Evolutionary conservation across 257 asterid genomes (phyloP).

Genomic region (Nyctanthes arbortristis): DNA sequence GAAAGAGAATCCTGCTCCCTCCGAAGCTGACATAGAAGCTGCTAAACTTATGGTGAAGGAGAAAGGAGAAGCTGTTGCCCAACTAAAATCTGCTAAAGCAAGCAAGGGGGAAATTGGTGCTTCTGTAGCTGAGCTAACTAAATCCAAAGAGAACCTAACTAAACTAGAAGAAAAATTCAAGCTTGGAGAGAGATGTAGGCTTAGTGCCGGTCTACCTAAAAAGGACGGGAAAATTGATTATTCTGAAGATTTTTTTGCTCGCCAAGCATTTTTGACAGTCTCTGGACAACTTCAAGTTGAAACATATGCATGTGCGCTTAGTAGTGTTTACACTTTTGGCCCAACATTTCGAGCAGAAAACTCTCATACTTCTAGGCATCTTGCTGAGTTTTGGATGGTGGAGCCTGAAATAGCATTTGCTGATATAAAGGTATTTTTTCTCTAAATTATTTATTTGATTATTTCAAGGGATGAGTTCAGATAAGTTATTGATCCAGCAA

Average conservation of each 20-base stretch:
- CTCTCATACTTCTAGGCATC: constrained; percentile 90
- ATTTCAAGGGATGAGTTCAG: neutral
- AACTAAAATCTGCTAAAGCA: constrained; percentile 73
- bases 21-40: constrained; percentile 56
- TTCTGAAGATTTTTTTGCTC: constrained; percentile 74
- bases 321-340: constrained; percentile 92
- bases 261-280: constrained; percentile 93
- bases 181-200: constrained; percentile 58
- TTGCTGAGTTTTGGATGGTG: constrained; percentile 99
- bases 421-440: constrained; percentile 61
- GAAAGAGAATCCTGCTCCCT: constrained; percentile 68
- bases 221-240: constrained; percentile 89
- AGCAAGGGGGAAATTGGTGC: constrained; percentile 52
- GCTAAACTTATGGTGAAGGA: constrained; percentile 65
- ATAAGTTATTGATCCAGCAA: neutral
- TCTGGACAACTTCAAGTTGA: constrained; percentile 98
- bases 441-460: constrained; percentile 17
- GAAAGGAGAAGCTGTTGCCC: constrained; percentile 72
- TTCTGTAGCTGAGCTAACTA: constrained; percentile 71
- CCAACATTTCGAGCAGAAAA: constrained; percentile 96
- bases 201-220: constrained; percentile 67
- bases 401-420: constrained; percentile 98
- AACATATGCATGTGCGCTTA: constrained; percentile 83
- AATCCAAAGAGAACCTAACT: constrained; percentile 61
- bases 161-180: constrained; percentile 62